phyloP scores from a whole-genome alignment of 306 rosid genomes.

The Luffa acutangula region DNA sequence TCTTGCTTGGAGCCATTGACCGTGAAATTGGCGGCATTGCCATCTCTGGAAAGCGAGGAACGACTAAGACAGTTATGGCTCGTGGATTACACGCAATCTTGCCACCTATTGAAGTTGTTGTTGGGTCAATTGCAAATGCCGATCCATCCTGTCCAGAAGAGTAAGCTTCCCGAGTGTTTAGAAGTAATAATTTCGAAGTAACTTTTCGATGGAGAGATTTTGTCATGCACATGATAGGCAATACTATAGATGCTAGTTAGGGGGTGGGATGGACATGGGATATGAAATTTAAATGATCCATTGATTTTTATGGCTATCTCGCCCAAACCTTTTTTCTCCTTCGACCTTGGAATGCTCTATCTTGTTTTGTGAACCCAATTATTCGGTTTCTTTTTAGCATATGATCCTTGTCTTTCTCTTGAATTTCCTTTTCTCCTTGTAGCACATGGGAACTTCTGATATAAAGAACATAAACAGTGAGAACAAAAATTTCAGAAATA shows the following conservation, averaged over 20 bases:
- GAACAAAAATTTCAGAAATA: too few species aligned
- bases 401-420: too few species aligned
- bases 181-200: not conserved
- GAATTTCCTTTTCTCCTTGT: too few species aligned
- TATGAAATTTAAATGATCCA: not conserved
- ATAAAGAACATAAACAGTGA: too few species aligned
- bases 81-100: slow-evolving; percentile 84
- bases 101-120: slow-evolving; percentile 86
- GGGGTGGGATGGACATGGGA: not conserved
- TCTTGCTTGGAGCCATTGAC: slow-evolving; percentile 85
- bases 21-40: slow-evolving; percentile 89
- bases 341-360: not conserved
- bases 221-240: not conserved
- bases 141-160: slow-evolving; percentile 80
- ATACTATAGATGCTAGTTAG: not conserved
- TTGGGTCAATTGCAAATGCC: slow-evolving; percentile 85
- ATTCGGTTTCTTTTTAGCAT: not conserved
- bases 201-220: not conserved
- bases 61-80: slow-evolving; percentile 93
- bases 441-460: too few species aligned
- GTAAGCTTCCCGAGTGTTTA: slow-evolving; percentile 44
- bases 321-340: not conserved
- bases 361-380: not conserved
- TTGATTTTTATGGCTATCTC: not conserved
- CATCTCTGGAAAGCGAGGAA: slow-evolving; percentile 82